Evolutionary conservation across 352 stramenopile species (phyloP).

Genomic region (Phytophthora palmivora): DNA sequence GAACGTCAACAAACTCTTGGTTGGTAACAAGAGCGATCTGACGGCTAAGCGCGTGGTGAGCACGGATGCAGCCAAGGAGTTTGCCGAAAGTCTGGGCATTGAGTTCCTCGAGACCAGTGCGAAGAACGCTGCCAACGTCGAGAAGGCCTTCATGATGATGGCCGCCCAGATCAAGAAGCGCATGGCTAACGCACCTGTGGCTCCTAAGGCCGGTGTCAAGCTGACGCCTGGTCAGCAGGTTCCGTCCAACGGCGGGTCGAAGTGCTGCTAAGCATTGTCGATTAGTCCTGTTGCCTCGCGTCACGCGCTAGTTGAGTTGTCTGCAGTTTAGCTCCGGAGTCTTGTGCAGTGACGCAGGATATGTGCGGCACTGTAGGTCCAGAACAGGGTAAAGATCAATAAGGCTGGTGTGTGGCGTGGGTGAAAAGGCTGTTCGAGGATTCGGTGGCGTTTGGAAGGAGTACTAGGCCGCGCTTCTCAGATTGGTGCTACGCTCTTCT

Average conservation of each 20-base stretch:
- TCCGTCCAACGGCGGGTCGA: conserved; percentile 68
- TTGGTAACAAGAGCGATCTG: conserved; percentile 99
- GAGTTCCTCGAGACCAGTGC: conserved; percentile 91
- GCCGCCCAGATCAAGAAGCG: conserved; percentile 93
- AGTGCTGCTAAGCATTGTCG: conserved; percentile 84
- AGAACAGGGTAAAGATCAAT: conserved; percentile 36
- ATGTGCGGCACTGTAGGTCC: conserved; percentile 14
- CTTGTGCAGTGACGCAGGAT: conserved; percentile 23
- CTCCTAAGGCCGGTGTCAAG: conserved; percentile 70
- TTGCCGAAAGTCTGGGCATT: conserved; percentile 88
- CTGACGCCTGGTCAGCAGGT: conserved; percentile 73
- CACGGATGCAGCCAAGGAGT: conserved; percentile 93
- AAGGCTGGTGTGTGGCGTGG: conserved; percentile 25
- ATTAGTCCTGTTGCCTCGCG: conserved; percentile 49
- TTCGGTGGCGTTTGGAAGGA: conserved; percentile 25
- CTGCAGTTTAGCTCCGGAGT: conserved; percentile 30
- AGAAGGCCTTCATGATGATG: conserved; percentile 95
- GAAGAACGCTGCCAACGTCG: conserved; percentile 91
- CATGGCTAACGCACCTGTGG: conserved; percentile 87
- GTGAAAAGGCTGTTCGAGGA: conserved; percentile 38
- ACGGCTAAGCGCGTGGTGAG: conserved; percentile 94
- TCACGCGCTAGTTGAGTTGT: conserved; percentile 27
- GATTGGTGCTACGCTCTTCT: conserved; percentile 15
- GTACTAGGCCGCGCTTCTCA: conserved; percentile 12
- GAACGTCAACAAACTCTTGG: conserved; percentile 97